Evolutionary conservation across 768 basidiomycete species (phyloP), one percentile per base, ranked within the genome.

Genomic region (Phylloporus arenicola): DNA sequence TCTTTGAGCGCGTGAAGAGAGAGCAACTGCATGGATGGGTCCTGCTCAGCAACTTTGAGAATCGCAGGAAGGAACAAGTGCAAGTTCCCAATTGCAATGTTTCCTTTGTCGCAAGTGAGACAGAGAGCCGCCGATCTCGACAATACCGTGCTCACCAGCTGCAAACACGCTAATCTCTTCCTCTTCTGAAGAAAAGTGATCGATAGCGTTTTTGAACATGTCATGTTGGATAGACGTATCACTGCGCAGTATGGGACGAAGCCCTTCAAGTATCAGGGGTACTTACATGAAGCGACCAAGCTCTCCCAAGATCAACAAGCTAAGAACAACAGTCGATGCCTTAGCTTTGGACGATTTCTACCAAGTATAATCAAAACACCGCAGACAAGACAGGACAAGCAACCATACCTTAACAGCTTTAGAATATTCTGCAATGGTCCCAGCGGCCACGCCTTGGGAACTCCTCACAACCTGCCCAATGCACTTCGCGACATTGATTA

Each of bases 101-200:
- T 98, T 33, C 94, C 93, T 88, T 52, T n/a, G 29, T 22, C 8
- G 41, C 25, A 44, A 22, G 20, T 54, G 43, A 13, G 9, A n/a
- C n/a, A 31, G 29, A 37, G 12, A 29, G 17, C 16, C 8, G 22
- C 12, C 3, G 14, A 24, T 6, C 11, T 33, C 19, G 45, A 38
- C 34, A 7, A 39, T 14, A 4, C 16, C 44, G 27, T 17, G 61
- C 78, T 52, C 59, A 85, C 92, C 92, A 30, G 89, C 89, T 45
- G 96, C 91, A 60, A 97, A 97, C 0, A 95, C 92, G 31, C 92
- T 79, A 13, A 92, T 76, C 39, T 95, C 91, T 64, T 98, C 94
- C 51, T 87, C 81, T 33, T 88, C 84, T 1, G 82, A 76, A 3
- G 77, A 70, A 64, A 96, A 94, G 52, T 82, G 80, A 12, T 84